A percentile compares a stretch with the other conserved stretches of the same genome.
Evolutionary conservation across 352 stramenopile species (phyloP).

Genomic region (Salisapilia sapeloensis): DNA sequence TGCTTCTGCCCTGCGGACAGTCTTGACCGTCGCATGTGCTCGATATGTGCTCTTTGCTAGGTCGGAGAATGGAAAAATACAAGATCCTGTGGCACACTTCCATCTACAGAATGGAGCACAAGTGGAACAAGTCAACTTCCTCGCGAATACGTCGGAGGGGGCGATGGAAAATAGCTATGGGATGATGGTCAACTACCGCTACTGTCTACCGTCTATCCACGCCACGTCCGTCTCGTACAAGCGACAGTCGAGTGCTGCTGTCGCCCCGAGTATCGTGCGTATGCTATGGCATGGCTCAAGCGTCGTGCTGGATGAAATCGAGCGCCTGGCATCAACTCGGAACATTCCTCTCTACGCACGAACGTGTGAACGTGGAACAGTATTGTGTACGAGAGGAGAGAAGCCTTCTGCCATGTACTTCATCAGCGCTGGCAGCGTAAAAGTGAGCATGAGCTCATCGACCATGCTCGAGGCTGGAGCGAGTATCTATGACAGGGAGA

Average conservation of each 20-base stretch:
- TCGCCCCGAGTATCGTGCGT: conserved; percentile 33
- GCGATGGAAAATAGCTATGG: conserved; percentile 25
- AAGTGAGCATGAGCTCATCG: conserved; percentile 1
- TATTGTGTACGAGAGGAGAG: conserved; percentile 45
- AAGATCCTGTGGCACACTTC: conserved; percentile 73
- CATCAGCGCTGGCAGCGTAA: conserved; percentile 60
- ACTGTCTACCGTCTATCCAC: conserved; percentile 69
- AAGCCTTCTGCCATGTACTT: conserved; percentile 64
- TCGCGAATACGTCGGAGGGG: conserved; percentile 34
- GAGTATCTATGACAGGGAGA: conserved; percentile 47
- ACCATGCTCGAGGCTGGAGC: conserved; percentile 16
- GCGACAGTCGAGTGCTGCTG: conserved; percentile 36
- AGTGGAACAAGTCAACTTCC: conserved; percentile 75
- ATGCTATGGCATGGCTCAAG: conserved; percentile 31
- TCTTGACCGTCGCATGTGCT: conserved; percentile 38
- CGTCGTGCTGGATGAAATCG: conserved; percentile 47
- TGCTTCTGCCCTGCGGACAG: conserved; percentile 20
- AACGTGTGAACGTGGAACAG: conserved; percentile 36
- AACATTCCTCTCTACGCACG: conserved; percentile 65
- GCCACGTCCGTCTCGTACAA: conserved; percentile 70
- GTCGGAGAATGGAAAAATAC: conserved; percentile 57
- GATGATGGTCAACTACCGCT: conserved; percentile 83
- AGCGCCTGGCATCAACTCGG: conserved; percentile 12
- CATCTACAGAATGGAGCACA: conserved; percentile 74
- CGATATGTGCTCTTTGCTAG: conserved; percentile 71